A percentile compares a stretch with the other conserved stretches of the same genome.
Conservation (phyloP, 345 rosid species). For the Lepidium africanum region DNA sequence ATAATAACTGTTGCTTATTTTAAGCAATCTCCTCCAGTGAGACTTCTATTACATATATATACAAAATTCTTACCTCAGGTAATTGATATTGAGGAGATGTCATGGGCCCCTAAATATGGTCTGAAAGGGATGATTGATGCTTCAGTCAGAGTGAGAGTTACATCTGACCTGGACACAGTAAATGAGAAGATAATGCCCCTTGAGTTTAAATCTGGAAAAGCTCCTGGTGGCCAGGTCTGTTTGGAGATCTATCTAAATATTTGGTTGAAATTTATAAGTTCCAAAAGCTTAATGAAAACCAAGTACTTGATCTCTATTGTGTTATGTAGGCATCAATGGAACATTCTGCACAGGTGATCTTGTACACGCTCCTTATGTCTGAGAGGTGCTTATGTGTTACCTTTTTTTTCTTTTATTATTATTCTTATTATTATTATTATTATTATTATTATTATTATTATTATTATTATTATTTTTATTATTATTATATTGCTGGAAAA, state of each 20-base stretch:
- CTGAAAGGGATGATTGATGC: conserved; percentile 97
- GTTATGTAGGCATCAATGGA: conserved; percentile 76
- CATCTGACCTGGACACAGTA: conserved; percentile 37
- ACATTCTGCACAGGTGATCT: conserved; percentile 91
- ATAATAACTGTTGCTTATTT: background rate
- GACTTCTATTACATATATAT: background rate
- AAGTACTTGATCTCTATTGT: background rate
- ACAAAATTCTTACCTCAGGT: conserved; percentile 42
- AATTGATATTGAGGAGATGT: conserved; percentile 94
- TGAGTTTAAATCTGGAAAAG: conserved; percentile 94
- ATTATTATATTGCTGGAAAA: conserved; percentile 3
- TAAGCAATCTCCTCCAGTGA: background rate
- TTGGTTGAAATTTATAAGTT: conserved; percentile 16
- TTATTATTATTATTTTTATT: too few relatives aligned
- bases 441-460: too few relatives aligned
- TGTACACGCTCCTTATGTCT: conserved; percentile 96
- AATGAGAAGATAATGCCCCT: conserved; percentile 70
- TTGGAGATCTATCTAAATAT: background rate
- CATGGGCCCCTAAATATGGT: conserved; percentile 97
- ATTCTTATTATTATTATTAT: background rate
- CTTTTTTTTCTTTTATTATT: background rate
- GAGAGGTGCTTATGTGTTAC: conserved; percentile 52
- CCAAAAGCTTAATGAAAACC: background rate
- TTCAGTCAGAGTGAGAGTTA: conserved; percentile 62
- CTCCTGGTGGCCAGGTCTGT: conserved; percentile 73